phyloP scores from a whole-genome alignment of 2,329 filamentous ascomycete genomes.

The Harringtonia aguacate region DNA sequence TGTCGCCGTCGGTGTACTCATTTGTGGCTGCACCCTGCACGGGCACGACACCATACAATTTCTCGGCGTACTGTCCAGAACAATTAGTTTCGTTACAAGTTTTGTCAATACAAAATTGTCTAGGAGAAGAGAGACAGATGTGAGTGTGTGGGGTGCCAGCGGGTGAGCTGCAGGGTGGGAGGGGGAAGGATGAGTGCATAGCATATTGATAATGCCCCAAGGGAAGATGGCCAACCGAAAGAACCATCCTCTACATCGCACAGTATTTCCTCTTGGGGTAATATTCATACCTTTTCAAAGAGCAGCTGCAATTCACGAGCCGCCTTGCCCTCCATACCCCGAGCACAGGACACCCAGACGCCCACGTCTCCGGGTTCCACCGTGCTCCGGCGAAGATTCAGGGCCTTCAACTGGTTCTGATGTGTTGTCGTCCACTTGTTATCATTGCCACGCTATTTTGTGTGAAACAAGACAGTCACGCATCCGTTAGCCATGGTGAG shows the following conservation, averaged over 20 bases:
- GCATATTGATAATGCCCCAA: no score
- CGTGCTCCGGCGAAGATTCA: conserved; percentile 29
- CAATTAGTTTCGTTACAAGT: neutral
- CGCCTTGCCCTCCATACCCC: conserved; percentile 60
- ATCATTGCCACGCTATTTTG: conserved; percentile 34
- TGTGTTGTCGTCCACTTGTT: conserved; percentile 53
- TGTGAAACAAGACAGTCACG: neutral
- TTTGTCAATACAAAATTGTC: no score
- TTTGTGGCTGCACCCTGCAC: conserved; percentile 17
- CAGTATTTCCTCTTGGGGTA: neutral
- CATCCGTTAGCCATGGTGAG: no score
- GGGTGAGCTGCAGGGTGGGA: no score
- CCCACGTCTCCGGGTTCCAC: conserved; percentile 61
- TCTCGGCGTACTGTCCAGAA: conserved; percentile 49
- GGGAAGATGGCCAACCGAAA: no score
- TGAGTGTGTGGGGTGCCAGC: no score
- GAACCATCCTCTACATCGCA: neutral
- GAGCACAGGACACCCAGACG: conserved; percentile 69
- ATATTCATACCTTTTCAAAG: conserved; percentile 47
- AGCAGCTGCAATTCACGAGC: conserved; percentile 55
- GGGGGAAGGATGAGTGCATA: no score
- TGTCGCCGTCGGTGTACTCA: conserved; percentile 10
- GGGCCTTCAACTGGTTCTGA: conserved; percentile 36
- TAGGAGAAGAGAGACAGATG: no score
- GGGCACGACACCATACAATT: conserved; percentile 41